Conservation (phyloP, 225 moss, liverwort and hornwort species). For the Marchantia polymorpha region DNA sequence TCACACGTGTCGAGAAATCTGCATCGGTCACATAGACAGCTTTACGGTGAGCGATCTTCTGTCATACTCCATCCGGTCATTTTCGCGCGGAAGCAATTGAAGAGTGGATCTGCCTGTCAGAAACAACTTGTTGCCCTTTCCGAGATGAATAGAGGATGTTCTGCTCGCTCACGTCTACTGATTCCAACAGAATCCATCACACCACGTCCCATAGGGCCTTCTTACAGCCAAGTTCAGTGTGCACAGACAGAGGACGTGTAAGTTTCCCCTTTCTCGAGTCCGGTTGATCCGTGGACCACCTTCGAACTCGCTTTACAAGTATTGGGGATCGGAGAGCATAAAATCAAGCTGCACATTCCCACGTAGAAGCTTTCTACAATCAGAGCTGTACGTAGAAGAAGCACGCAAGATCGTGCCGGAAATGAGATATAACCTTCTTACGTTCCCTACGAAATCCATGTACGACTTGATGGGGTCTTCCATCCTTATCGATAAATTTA, state of each 20-base stretch:
- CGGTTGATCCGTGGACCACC: neutral
- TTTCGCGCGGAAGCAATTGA: neutral
- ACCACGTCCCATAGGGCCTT: no score
- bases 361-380: no score
- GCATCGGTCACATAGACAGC: neutral
- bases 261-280: neutral
- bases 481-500: no score
- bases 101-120: neutral
- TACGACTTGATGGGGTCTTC: no score
- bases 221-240: neutral
- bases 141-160: neutral
- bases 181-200: neutral
- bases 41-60: neutral
- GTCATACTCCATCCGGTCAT: neutral
- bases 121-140: neutral
- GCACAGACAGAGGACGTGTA: neutral
- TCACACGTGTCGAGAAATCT: no score
- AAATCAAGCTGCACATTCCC: no score
- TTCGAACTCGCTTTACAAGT: neutral
- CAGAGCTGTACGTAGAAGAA: neutral
- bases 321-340: neutral
- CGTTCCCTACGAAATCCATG: neutral
- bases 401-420: neutral
- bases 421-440: neutral
- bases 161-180: neutral